A percentile compares a stretch with the other conserved stretches of the same genome.
phyloP scores from a whole-genome alignment of 1,284 basidiomycete species.

The Fomitopsis schrenkii region DNA sequence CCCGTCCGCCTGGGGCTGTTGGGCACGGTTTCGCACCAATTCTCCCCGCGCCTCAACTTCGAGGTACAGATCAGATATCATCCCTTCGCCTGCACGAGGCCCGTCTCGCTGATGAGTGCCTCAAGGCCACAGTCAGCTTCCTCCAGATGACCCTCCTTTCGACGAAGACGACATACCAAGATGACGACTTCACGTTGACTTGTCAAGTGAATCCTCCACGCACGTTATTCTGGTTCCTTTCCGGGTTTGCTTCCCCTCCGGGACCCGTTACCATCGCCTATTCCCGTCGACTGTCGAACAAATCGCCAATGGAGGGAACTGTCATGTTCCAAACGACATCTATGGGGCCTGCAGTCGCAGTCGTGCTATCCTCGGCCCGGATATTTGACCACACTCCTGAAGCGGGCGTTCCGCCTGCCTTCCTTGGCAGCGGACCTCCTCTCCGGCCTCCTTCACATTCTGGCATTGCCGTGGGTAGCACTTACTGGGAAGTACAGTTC shows the following conservation, averaged over 20 bases:
- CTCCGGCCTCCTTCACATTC: constrained; percentile 24
- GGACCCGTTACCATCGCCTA: constrained; percentile 21
- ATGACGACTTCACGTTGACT: constrained; percentile 24
- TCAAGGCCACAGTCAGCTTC: constrained; percentile 26
- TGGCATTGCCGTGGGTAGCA: constrained; percentile 24
- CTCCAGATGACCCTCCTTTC: constrained; percentile 21
- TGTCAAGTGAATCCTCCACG: constrained; percentile 18
- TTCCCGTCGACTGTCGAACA: constrained; percentile 29
- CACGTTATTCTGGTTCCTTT: neutral
- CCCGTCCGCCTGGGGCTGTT: constrained; percentile 25
- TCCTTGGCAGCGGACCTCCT: constrained; percentile 3
- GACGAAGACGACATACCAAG: constrained; percentile 21
- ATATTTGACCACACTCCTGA: constrained; percentile 21
- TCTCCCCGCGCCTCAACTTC: constrained; percentile 38
- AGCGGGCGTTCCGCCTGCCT: constrained; percentile 7
- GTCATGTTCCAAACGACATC: constrained; percentile 19
- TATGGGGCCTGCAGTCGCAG: constrained; percentile 16
- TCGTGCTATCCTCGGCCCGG: constrained; percentile 20
- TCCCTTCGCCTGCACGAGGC: neutral
- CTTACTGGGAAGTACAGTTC: constrained; percentile 25
- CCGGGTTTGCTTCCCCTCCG: neutral
- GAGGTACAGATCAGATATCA: constrained; percentile 22
- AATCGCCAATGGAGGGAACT: constrained; percentile 24
- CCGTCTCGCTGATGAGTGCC: neutral
- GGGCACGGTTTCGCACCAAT: constrained; percentile 48